Evolutionary conservation across 805 yeast genomes (phyloP).

Genomic region (Pichia ethanolica): DNA sequence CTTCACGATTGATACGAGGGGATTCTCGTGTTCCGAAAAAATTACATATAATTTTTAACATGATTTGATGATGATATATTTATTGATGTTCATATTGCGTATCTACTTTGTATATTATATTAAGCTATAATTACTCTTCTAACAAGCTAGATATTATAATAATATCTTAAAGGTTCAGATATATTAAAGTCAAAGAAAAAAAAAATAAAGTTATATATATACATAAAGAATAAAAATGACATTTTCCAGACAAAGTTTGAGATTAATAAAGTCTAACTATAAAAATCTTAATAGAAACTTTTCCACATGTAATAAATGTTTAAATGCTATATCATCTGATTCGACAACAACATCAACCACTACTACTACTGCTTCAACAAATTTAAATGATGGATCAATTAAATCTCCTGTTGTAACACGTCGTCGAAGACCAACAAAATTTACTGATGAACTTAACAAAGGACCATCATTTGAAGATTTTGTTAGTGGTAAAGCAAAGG

Average conservation of each 20-base stretch:
- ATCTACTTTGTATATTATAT: too few species aligned
- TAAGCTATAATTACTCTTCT: too few species aligned
- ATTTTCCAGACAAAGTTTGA: neutral
- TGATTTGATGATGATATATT: too few species aligned
- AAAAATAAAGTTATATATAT: too few species aligned
- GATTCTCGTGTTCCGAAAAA: too few species aligned
- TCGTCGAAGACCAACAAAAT: constrained; percentile 48
- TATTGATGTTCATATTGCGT: too few species aligned
- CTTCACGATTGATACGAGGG: too few species aligned
- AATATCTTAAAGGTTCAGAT: too few species aligned
- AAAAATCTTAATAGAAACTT: neutral
- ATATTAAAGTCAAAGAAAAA: too few species aligned
- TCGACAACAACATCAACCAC: neutral
- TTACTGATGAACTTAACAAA: constrained; percentile 42
- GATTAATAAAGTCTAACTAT: neutral
- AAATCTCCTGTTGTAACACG: constrained; percentile 16
- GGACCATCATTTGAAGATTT: constrained; percentile 97
- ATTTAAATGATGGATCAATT: neutral
- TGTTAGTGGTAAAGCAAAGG: constrained; percentile 70
- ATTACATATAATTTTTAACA: too few species aligned
- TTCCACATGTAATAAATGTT: neutral
- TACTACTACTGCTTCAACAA: neutral
- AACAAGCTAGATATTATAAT: too few species aligned
- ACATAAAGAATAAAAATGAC: too few species aligned
- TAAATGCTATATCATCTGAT: neutral